Conservation (phyloP, 805 yeast genomes). For the Dipodascus geniculatus region DNA sequence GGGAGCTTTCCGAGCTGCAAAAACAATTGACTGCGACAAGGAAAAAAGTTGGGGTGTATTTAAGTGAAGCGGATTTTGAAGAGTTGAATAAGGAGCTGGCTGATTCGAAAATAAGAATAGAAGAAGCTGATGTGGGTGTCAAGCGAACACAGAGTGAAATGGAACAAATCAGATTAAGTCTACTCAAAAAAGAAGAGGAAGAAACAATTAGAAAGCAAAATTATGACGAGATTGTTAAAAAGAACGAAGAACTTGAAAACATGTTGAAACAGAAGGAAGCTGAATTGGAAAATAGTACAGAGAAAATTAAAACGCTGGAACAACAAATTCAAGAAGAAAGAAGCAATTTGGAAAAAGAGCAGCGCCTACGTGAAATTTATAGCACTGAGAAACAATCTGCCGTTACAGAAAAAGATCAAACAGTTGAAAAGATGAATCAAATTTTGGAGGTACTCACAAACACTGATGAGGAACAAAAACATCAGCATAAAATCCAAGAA, state of each 20-base stretch:
- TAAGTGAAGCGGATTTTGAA: constrained; percentile 39
- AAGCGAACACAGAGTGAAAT: background rate
- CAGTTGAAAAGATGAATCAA: background rate
- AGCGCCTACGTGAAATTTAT: background rate
- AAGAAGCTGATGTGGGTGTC: background rate
- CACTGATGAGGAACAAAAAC: background rate
- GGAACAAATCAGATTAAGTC: background rate
- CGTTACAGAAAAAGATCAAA: background rate
- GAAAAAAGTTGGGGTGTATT: constrained; percentile 52
- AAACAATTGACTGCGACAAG: constrained; percentile 54
- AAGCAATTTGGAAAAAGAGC: background rate
- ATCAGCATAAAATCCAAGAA: background rate
- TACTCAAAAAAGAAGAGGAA: background rate
- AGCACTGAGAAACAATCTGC: background rate
- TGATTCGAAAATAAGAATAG: constrained; percentile 1
- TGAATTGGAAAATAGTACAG: background rate
- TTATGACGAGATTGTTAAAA: background rate
- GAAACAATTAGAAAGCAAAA: background rate
- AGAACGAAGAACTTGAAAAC: background rate
- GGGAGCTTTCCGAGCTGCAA: constrained; percentile 44
- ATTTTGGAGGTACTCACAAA: background rate
- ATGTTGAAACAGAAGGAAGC: background rate
- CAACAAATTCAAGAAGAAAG: background rate
- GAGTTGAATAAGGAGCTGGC: constrained; percentile 36
- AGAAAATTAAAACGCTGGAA: background rate